phyloP scores from a whole-genome alignment of 371 early-diverging fungal genomes.

The Mortierella sp. region DNA sequence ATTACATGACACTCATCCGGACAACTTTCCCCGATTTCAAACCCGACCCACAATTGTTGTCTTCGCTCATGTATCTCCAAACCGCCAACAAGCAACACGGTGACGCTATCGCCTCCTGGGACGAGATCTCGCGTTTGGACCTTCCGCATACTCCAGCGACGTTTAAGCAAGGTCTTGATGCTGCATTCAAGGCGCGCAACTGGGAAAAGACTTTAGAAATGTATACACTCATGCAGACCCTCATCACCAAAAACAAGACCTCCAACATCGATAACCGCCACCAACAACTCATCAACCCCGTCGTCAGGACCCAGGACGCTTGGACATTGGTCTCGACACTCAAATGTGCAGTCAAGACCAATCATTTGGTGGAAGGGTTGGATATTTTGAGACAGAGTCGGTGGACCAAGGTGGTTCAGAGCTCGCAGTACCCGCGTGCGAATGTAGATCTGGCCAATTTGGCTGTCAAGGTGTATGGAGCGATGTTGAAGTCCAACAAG shows the following conservation, averaged over 20 bases:
- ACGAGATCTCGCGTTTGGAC: conserved; percentile 19
- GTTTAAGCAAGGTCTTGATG: conserved; percentile 46
- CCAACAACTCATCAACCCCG: conserved; percentile 12
- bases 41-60: conserved; percentile 40
- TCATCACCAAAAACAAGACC: conserved; percentile 24
- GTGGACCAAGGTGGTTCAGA: conserved; percentile 33
- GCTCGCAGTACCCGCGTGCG: conserved; percentile 35
- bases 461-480: conserved; percentile 33
- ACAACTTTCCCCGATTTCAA: conserved; percentile 35
- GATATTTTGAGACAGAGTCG: conserved; percentile 27
- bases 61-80: conserved; percentile 39
- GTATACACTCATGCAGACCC: conserved; percentile 22
- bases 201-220: conserved; percentile 52
- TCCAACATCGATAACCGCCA: not conserved
- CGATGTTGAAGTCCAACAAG: not conserved
- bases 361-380: conserved; percentile 32
- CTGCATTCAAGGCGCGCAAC: conserved; percentile 27
- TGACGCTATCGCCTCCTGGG: conserved; percentile 41
- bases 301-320: conserved; percentile 35
- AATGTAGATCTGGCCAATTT: conserved; percentile 36
- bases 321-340: conserved; percentile 39
- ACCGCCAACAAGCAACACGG: conserved; percentile 36
- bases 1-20: conserved; percentile 31
- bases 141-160: conserved; percentile 44
- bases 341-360: conserved; percentile 48